phyloP scores from a whole-genome alignment of 2,329 filamentous ascomycete species.

The Stachybotrys echinatus region DNA sequence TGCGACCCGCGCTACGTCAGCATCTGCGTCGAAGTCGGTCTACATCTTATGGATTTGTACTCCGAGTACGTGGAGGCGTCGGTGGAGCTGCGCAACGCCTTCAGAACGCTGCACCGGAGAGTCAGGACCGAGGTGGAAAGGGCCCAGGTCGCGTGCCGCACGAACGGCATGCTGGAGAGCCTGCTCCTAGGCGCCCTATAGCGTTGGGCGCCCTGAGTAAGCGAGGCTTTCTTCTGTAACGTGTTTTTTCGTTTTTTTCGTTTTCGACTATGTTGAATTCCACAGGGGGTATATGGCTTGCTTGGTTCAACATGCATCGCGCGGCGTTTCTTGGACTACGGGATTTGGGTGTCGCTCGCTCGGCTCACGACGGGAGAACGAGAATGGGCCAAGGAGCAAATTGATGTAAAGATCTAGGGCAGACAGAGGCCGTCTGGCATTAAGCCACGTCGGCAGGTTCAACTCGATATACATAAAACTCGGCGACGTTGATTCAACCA shows the following conservation, averaged over 20 bases:
- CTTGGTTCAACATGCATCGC: background rate
- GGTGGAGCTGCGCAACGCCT: slow-evolving; percentile 63
- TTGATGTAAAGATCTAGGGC: too few relatives aligned
- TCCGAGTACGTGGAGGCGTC: slow-evolving; percentile 72
- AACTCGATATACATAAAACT: too few relatives aligned
- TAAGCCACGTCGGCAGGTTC: too few relatives aligned
- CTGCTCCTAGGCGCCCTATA: slow-evolving; percentile 35
- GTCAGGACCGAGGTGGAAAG: slow-evolving; percentile 77
- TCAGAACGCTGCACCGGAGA: slow-evolving; percentile 62
- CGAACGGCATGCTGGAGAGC: slow-evolving; percentile 80
- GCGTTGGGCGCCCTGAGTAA: background rate
- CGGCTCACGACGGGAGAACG: background rate
- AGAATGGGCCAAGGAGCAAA: too few relatives aligned
- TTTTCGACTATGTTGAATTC: background rate
- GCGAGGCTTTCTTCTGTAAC: background rate
- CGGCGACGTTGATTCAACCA: too few relatives aligned
- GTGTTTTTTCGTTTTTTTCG: background rate
- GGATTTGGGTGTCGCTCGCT: slow-evolving; percentile 40
- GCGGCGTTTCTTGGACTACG: slow-evolving; percentile 13
- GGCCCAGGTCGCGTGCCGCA: slow-evolving; percentile 76
- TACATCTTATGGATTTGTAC: slow-evolving; percentile 83
- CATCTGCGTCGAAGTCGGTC: slow-evolving; percentile 76
- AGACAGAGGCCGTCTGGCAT: too few relatives aligned
- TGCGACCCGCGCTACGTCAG: slow-evolving; percentile 75
- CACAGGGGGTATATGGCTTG: background rate